phyloP scores from a whole-genome alignment of 805 yeast genomes.

The Trichomonascus vanleenenianus region DNA sequence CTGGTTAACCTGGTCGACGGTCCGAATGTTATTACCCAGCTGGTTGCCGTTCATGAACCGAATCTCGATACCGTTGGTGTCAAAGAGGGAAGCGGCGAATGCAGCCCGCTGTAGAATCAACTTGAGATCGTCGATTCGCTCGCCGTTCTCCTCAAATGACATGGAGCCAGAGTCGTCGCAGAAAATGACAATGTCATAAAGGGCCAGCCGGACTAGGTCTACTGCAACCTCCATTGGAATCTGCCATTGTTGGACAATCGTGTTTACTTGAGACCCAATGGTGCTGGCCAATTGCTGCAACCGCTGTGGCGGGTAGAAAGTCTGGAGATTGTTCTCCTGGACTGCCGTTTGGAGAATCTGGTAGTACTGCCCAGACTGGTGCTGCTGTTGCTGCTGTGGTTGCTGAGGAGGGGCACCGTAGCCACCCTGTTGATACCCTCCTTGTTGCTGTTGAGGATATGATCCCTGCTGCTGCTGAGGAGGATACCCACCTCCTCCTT shows the following conservation, averaged over 20 bases:
- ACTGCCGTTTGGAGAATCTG: slow-evolving; percentile 18
- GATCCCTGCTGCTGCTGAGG: neutral
- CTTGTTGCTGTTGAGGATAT: neutral
- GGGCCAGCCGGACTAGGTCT: slow-evolving; percentile 24
- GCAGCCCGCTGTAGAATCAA: slow-evolving; percentile 23
- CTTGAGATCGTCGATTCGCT: slow-evolving; percentile 27
- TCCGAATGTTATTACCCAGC: slow-evolving; percentile 19
- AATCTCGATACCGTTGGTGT: slow-evolving; percentile 25
- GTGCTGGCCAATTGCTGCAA: slow-evolving; percentile 22
- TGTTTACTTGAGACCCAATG: slow-evolving; percentile 15
- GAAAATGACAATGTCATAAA: slow-evolving; percentile 25
- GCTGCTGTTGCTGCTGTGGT: slow-evolving; percentile 5
- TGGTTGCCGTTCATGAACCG: slow-evolving; percentile 24
- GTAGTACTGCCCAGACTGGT: slow-evolving; percentile 12
- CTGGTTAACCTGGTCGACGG: slow-evolving; percentile 20
- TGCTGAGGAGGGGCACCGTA: slow-evolving; percentile 2
- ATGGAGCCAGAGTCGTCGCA: slow-evolving; percentile 29
- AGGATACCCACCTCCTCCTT: neutral
- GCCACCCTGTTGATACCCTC: neutral
- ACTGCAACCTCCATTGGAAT: slow-evolving; percentile 25
- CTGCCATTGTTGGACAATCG: slow-evolving; percentile 21
- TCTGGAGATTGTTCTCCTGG: slow-evolving; percentile 22
- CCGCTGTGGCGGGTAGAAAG: slow-evolving; percentile 25
- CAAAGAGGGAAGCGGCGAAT: slow-evolving; percentile 26
- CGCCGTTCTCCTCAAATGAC: slow-evolving; percentile 28